Base-by-base conservation (phyloP, 305 asterid species). In the Solanum hybrid region DNA sequence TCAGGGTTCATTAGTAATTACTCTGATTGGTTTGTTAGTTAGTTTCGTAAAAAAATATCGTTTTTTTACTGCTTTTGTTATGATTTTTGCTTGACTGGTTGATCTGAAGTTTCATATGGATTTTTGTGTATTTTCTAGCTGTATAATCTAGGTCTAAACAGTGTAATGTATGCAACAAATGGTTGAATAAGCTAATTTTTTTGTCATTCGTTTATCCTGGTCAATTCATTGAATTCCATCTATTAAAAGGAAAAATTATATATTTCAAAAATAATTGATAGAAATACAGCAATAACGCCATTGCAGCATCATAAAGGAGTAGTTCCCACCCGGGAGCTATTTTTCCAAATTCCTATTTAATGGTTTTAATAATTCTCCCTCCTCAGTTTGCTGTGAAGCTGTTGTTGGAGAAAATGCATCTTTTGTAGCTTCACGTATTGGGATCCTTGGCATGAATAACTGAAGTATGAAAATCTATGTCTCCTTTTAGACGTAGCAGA, bases 281-380 rank as follows among this genome's bases (percentile, higher is more conserved):
- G 86, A 89, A 83, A 71, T 89, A 33, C 77, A 11, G 16, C 69
- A 89, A 89, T 64, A 73, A n/a, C 42, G 89, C 78, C 69, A 89
- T 42, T 84, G 78, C 16, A 42, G 86, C 67, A 42, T 87, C 36
- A 40, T 29, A 34, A 16, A 33, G 86, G 77, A 74, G 89, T 33
- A 16, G 18, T 73, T 81, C 88, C 46, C 37, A 89, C 57, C 84
- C 11, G 18, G 39, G 39, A 75, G 69, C 76, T 51, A 51, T 10
- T 84, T 83, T 22, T 11, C 75, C 37, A 76, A 76, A 18, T 31
- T 84, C 31, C 29, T 51, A 8, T 28, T 28, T 28, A 51, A 84
- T 51, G 75, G 42, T 84, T 84, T 5, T 31, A 84, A 46, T 29
- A 46, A 18, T 28, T 46, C 29, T 84, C 20, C 28, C 34, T 22